Conservation (phyloP, 2,329 filamentous ascomycete species). For the Pyrenophora tritici-repentis region DNA sequence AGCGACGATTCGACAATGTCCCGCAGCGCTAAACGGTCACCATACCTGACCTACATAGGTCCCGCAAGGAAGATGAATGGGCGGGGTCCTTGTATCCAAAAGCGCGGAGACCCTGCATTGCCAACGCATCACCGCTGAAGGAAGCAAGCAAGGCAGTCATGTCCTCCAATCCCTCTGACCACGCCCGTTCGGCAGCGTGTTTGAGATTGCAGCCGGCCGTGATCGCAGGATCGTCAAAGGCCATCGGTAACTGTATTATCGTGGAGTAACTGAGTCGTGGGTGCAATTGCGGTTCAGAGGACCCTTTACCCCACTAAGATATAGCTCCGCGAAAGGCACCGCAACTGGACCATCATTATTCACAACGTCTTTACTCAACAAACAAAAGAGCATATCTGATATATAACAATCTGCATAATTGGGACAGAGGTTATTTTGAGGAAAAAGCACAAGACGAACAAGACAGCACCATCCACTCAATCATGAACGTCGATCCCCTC, state of each 20-base stretch:
- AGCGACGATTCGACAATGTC: conserved; percentile 26
- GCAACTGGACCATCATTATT: not conserved
- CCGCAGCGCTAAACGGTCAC: conserved; percentile 25
- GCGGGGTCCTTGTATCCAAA: conserved; percentile 16
- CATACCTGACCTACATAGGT: conserved; percentile 20
- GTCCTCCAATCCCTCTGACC: conserved; percentile 37
- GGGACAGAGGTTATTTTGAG: too few species aligned
- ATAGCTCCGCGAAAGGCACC: not conserved
- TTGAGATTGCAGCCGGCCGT: conserved; percentile 28
- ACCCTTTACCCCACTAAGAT: conserved; percentile 26
- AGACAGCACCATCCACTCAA: not conserved
- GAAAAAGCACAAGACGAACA: not conserved
- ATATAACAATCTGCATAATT: not conserved
- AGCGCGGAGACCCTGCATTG: conserved; percentile 30
- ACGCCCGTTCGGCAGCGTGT: conserved; percentile 35
- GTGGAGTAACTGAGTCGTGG: not conserved
- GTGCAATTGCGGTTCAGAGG: conserved; percentile 1
- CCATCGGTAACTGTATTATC: not conserved
- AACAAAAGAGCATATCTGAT: not conserved
- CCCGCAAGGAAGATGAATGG: conserved; percentile 18
- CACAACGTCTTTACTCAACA: not conserved
- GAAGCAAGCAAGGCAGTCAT: conserved; percentile 25
- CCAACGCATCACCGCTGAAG: conserved; percentile 44
- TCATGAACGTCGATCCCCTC: conserved; percentile 71
- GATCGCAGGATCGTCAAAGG: conserved; percentile 11